Conservation (phyloP, 495 filamentous ascomycete genomes). For the Ramalina peruviana region DNA sequence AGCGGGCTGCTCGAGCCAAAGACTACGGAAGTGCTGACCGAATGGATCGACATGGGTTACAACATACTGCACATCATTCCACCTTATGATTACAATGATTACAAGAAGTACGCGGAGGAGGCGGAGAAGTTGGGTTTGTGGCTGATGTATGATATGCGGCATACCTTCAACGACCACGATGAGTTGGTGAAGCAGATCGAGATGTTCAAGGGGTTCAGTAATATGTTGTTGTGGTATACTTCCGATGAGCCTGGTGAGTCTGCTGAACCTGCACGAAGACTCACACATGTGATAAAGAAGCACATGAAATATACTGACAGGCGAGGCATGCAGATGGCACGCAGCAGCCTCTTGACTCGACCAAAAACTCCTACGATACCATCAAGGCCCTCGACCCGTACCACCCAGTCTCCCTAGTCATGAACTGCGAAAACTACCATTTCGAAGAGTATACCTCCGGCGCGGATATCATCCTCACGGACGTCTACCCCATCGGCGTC, state of each 20-base stretch:
- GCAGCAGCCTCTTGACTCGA: slow-evolving; percentile 40
- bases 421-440: slow-evolving; percentile 61
- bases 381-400: slow-evolving; percentile 50
- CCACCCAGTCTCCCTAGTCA: slow-evolving; percentile 49
- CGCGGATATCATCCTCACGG: slow-evolving; percentile 52
- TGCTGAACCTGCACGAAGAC: slow-evolving; percentile 43
- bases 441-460: slow-evolving; percentile 45
- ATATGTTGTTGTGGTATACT: slow-evolving; percentile 52
- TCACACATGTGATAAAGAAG: slow-evolving; percentile 38
- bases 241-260: slow-evolving; percentile 43
- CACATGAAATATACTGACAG: no score
- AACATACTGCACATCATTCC: slow-evolving; percentile 41
- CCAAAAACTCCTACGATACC: slow-evolving; percentile 25
- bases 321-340: slow-evolving; percentile 35
- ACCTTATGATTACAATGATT: slow-evolving; percentile 21
- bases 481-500: slow-evolving; percentile 51
- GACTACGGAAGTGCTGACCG: slow-evolving; percentile 23
- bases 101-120: slow-evolving; percentile 35
- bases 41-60: slow-evolving; percentile 37
- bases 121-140: slow-evolving; percentile 44
- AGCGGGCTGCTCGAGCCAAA: slow-evolving; percentile 41
- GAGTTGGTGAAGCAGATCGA: slow-evolving; percentile 38
- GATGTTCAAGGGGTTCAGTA: slow-evolving; percentile 33
- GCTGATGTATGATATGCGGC: slow-evolving; percentile 52
- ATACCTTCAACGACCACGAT: slow-evolving; percentile 43